Percentiles rank a stretch among this genome's conserved stretches.
phyloP scores from a whole-genome alignment of 2,329 filamentous ascomycete genomes.

The Beauveria scarabaeidicola region DNA sequence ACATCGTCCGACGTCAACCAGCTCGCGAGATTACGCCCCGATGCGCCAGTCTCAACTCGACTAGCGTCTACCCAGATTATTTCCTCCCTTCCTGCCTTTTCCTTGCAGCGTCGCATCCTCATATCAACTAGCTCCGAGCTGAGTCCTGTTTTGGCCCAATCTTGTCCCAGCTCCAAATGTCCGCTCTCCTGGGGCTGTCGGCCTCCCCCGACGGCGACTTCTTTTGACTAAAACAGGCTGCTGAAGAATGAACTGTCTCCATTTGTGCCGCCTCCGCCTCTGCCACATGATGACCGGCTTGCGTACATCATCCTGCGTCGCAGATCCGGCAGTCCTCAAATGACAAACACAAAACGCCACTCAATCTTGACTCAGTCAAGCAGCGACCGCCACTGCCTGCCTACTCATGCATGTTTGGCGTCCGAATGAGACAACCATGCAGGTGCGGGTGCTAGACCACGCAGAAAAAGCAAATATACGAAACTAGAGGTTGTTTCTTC shows the following conservation, averaged over 20 bases:
- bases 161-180: background rate
- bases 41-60: background rate
- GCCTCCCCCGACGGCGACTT: background rate
- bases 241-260: background rate
- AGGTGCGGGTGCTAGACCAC: background rate
- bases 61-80: background rate
- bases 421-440: background rate
- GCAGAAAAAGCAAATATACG: background rate
- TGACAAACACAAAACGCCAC: background rate
- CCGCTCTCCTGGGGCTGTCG: background rate
- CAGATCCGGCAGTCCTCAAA: slow-evolving; percentile 6
- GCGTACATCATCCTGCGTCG: slow-evolving; percentile 3
- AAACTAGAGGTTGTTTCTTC: background rate
- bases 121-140: background rate
- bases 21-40: background rate
- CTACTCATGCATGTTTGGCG: background rate
- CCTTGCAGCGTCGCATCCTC: background rate
- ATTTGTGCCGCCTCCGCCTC: background rate
- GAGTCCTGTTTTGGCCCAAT: background rate
- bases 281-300: background rate
- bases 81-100: background rate
- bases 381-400: background rate
- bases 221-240: background rate
- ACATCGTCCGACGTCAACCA: background rate
- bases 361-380: background rate